These are phyloP conservation scores for Santalum album DNA, from an alignment of 164 flowering plant species.

Conservation along the genomic window DNA sequence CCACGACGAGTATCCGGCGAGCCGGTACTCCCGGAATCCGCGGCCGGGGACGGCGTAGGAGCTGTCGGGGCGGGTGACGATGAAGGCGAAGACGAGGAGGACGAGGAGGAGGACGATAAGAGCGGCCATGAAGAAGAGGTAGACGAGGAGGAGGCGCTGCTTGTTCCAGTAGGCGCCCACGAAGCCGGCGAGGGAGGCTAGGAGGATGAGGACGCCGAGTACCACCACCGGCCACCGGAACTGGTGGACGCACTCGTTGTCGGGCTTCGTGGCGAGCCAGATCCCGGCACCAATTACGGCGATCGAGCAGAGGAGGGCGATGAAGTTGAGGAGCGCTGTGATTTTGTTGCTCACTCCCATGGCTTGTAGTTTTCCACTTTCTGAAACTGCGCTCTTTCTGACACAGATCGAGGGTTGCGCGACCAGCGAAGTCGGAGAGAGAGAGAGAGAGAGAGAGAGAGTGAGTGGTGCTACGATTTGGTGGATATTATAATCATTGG, in stretches of 20 bases:
- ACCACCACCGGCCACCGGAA: conserved; percentile 75
- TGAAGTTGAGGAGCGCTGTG: conserved; percentile 61
- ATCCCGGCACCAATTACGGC: conserved; percentile 72
- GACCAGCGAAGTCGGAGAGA: background rate
- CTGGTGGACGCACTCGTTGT: conserved; percentile 63
- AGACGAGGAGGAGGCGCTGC: conserved; percentile 52
- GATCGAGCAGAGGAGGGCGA: conserved; percentile 71
- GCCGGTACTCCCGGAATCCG: conserved; percentile 57
- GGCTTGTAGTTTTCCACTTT: too few species aligned
- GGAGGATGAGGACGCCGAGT: conserved; percentile 61
- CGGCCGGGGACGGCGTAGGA: conserved; percentile 47
- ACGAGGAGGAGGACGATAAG: conserved; percentile 54
- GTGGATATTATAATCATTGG: too few species aligned
- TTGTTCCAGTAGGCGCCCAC: conserved; percentile 79
- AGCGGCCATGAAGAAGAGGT: conserved; percentile 68
- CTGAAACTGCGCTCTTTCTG: too few species aligned
- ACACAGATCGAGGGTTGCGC: too few species aligned
- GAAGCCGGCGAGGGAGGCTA: conserved; percentile 75
- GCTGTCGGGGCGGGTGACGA: conserved; percentile 65
- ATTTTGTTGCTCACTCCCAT: conserved; percentile 84
- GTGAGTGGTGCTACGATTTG: too few species aligned
- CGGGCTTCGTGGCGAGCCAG: conserved; percentile 80
- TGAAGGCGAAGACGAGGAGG: conserved; percentile 63
- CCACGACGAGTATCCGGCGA: conserved; percentile 65
- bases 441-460: background rate